Conservation (phyloP, 768 basidiomycete species). For the Amylocystis lapponica region DNA sequence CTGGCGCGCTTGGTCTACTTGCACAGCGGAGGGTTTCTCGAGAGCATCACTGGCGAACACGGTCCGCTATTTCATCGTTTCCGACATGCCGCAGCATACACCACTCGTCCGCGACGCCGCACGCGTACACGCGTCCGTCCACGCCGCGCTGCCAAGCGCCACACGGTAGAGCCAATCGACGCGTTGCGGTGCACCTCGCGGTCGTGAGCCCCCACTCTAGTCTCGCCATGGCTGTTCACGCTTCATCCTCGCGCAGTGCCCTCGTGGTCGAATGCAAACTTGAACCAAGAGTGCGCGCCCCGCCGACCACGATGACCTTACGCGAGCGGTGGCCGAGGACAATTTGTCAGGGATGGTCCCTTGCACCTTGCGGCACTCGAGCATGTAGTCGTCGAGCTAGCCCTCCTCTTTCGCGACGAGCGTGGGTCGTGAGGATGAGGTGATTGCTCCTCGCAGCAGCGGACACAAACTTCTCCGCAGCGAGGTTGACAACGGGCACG, state of each 20-base stretch:
- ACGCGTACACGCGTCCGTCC: conserved; percentile 75
- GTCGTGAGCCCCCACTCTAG: conserved; percentile 23
- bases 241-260: conserved; percentile 47
- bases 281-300: conserved; percentile 41
- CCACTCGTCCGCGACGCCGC: conserved; percentile 74
- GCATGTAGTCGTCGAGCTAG: conserved; percentile 39
- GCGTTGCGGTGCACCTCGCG: conserved; percentile 41
- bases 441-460: conserved; percentile 41
- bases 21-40: too few relatives aligned
- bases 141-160: conserved; percentile 82
- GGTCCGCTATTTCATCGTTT: too few relatives aligned
- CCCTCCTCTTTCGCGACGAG: conserved; percentile 40
- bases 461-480: conserved; percentile 22
- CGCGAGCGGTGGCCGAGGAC: conserved; percentile 21
- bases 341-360: conserved; percentile 37
- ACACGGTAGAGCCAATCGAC: conserved; percentile 60
- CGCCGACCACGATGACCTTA: conserved; percentile 36
- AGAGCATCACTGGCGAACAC: too few relatives aligned
- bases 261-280: conserved; percentile 34
- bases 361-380: conserved; percentile 32
- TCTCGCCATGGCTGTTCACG: conserved; percentile 38
- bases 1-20: too few relatives aligned
- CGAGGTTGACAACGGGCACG: conserved; percentile 10
- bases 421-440: conserved; percentile 38
- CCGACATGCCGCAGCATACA: too few relatives aligned